A percentile compares a stretch with the other conserved stretches of the same genome.
These are phyloP conservation scores for Fusarium pininemorale DNA, from an alignment of 2,329 filamentous ascomycete species.

Conservation along the genomic window DNA sequence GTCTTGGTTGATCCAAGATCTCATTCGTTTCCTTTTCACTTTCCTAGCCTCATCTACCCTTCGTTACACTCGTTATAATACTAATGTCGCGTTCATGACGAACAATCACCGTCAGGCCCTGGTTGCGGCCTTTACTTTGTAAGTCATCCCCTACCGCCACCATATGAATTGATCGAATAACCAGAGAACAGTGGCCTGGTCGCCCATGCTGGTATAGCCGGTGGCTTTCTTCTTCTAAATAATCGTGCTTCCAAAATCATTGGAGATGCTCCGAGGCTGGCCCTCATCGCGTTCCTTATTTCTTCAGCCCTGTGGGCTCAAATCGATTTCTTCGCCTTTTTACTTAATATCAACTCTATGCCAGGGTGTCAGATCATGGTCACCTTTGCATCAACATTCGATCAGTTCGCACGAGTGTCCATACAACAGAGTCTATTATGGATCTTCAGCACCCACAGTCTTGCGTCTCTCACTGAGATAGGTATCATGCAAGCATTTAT, in stretches of 20 bases:
- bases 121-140: constrained; percentile 65
- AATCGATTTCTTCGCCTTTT: constrained; percentile 59
- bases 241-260: constrained; percentile 60
- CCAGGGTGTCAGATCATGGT: constrained; percentile 62
- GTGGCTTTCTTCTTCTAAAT: constrained; percentile 57
- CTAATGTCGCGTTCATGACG: constrained; percentile 52
- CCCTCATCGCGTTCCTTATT: constrained; percentile 65
- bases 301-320: constrained; percentile 64
- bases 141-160: constrained; percentile 36
- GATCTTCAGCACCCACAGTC: constrained; percentile 54
- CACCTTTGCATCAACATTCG: constrained; percentile 63
- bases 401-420: constrained; percentile 64
- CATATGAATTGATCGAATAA: constrained; percentile 38
- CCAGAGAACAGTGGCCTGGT: constrained; percentile 57
- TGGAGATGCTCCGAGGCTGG: constrained; percentile 70
- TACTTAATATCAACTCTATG: constrained; percentile 55
- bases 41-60: constrained; percentile 45
- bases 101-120: constrained; percentile 58
- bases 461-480: constrained; percentile 47
- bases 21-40: constrained; percentile 4
- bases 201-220: constrained; percentile 60
- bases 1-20: constrained; percentile 34
- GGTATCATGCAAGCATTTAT: constrained; percentile 59
- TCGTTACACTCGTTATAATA: constrained; percentile 44
- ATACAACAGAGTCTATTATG: constrained; percentile 65